These are phyloP conservation scores for Colletotrichum euphorbiae DNA, from an alignment of 2,329 filamentous ascomycete genomes.

Conservation along the genomic window DNA sequence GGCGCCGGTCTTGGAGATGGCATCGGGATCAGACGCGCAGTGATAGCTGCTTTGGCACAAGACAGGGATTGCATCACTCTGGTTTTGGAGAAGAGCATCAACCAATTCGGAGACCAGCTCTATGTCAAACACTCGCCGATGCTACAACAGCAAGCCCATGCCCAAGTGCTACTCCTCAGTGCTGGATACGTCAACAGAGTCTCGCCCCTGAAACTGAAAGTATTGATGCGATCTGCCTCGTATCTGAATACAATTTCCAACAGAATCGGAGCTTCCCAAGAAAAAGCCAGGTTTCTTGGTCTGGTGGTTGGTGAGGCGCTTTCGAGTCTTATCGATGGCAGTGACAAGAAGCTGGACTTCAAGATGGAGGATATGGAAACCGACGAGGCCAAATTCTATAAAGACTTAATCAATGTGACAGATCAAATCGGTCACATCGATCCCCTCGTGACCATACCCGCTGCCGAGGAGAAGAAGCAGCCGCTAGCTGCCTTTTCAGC, in stretches of 20 bases:
- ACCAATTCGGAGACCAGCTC: conserved; percentile 84
- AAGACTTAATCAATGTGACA: conserved; percentile 69
- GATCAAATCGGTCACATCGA: conserved; percentile 73
- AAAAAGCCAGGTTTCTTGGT: conserved; percentile 82
- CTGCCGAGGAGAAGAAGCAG: conserved; percentile 38
- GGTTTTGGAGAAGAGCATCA: conserved; percentile 75
- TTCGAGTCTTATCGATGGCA: conserved; percentile 72
- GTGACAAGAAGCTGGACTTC: conserved; percentile 82
- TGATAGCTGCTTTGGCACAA: conserved; percentile 67
- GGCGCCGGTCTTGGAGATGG: conserved; percentile 74
- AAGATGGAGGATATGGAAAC: conserved; percentile 82
- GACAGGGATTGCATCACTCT: conserved; percentile 63
- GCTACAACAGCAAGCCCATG: conserved; percentile 91
- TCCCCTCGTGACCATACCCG: conserved; percentile 54
- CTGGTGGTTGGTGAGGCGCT: conserved; percentile 86
- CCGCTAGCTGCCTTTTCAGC: conserved; percentile 1
- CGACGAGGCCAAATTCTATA: conserved; percentile 81
- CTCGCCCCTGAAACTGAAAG: conserved; percentile 73
- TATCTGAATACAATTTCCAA: conserved; percentile 89
- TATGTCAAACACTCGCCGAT: conserved; percentile 88
- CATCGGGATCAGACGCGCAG: conserved; percentile 74
- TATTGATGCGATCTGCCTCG: conserved; percentile 75
- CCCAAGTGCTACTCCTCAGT: conserved; percentile 81
- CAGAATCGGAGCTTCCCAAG: conserved; percentile 81
- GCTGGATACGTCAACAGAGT: conserved; percentile 80